Base-by-base conservation (phyloP, 768 basidiomycete species). In the Tulasnella sp. region DNA sequence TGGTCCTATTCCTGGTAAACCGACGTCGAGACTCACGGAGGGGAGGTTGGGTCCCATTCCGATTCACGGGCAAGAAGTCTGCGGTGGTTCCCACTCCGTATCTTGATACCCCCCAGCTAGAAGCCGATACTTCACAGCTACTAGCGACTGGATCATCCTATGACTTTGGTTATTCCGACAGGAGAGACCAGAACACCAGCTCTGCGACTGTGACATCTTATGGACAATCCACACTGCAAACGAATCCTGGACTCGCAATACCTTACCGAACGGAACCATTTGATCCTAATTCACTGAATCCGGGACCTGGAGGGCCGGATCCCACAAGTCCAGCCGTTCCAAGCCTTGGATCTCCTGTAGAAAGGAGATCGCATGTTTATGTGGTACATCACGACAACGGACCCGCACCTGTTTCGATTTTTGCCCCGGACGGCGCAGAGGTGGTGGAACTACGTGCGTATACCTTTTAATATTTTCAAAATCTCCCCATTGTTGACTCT, bases 401-500 rank as follows among this genome's bases (percentile, higher is more conserved):
- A 31, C 72, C 72, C 18, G 79, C 79, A 11, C 72, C 79, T 74
- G 44, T 80, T 0, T 74, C 79, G 22, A 80, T 80, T n/a, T 80
- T 18, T 50, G 72, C 79, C n/a, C 46, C 74, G 3, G 72, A 80
- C 44, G 77, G 77, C 8, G 46, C 79, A 11, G 79, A 80, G 1
- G 72, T 80, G 28, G 79, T 80, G 14, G 79, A 80, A 58, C 44
- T 80, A 14, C 79, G 79, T 80, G 72, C 37, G 79, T 80, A 31
- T 24, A 31, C 41, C 1, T 60, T 6, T 20, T 9, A 24, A 9
- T 3, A 46, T 4, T 46, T 75, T 28, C 2, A 24, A 7, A n/a
- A 14, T 5, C 1, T n/a, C 40, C 14, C n/a, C 22, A 42, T n/a
- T 42, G 40, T 24, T 75, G 73, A 75, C 40, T 1, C 24, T 75